Evolutionary conservation across 2,329 filamentous ascomycete genomes (phyloP).

Genomic region (Hortaea werneckii): DNA sequence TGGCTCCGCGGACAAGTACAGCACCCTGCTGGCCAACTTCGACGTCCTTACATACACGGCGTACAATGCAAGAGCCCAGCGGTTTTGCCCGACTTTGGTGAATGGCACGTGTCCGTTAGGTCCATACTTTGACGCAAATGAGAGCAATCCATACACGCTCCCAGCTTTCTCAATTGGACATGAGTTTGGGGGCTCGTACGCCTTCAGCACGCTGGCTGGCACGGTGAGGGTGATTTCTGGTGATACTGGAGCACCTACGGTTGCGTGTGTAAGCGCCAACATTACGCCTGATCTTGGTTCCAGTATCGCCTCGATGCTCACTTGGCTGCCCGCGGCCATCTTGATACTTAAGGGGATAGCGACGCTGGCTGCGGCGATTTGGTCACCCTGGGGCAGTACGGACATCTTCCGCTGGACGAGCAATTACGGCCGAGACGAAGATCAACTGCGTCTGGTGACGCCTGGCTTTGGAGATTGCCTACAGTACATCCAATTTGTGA

Average conservation of each 20-base stretch:
- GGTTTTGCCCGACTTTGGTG: conserved; percentile 56
- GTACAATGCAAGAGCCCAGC: conserved; percentile 41
- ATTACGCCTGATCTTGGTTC: conserved; percentile 74
- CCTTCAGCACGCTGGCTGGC: conserved; percentile 71
- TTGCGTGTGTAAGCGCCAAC: conserved; percentile 73
- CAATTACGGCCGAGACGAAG: conserved; percentile 90
- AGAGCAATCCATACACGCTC: conserved; percentile 43
- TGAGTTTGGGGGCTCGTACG: conserved; percentile 70
- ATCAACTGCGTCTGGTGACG: conserved; percentile 82
- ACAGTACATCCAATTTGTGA: conserved; percentile 91
- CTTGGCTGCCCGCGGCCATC: conserved; percentile 67
- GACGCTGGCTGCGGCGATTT: conserved; percentile 74
- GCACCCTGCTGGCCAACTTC: conserved; percentile 61
- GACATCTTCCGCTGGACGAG: conserved; percentile 95
- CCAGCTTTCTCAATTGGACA: conserved; percentile 66
- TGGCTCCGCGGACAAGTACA: conserved; percentile 46
- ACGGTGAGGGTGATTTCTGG: conserved; percentile 68
- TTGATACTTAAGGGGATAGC: conserved; percentile 71
- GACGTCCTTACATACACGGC: conserved; percentile 70
- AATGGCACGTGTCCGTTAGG: conserved; percentile 62
- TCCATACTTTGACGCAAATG: conserved; percentile 57
- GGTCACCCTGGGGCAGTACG: conserved; percentile 85
- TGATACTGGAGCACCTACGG: conserved; percentile 48
- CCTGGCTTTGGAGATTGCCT: conserved; percentile 94
- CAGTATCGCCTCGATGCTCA: conserved; percentile 56